Evolutionary conservation across 805 yeast species (phyloP).

Genomic region (Saccharomyces eubayanus): DNA sequence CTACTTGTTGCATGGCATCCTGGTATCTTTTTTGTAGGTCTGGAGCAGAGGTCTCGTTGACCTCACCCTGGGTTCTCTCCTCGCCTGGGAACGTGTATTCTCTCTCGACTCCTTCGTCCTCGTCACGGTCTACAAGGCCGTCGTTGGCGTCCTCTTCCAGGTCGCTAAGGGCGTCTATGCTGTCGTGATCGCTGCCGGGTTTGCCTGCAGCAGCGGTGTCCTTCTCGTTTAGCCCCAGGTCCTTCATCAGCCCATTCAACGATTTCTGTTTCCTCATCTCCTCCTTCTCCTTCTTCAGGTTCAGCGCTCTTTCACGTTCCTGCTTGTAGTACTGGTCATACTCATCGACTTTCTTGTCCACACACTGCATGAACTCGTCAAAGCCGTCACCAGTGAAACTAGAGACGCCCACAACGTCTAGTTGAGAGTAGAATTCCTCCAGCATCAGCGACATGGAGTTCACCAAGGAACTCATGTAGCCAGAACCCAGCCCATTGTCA

Average conservation of each 20-base stretch:
- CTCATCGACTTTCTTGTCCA: slow-evolving; percentile 81
- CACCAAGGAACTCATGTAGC: slow-evolving; percentile 88
- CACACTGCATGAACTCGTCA: slow-evolving; percentile 79
- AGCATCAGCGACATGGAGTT: slow-evolving; percentile 93
- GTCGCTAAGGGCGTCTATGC: slow-evolving; percentile 45
- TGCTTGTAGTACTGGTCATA: slow-evolving; percentile 73
- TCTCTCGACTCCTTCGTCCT: slow-evolving; percentile 49
- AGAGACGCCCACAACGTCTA: slow-evolving; percentile 89
- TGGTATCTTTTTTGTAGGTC: slow-evolving; percentile 62
- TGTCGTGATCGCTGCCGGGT: slow-evolving; percentile 36
- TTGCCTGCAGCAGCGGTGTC: slow-evolving; percentile 5
- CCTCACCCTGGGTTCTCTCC: slow-evolving; percentile 49
- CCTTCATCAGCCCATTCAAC: slow-evolving; percentile 70
- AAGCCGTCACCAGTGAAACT: slow-evolving; percentile 91
- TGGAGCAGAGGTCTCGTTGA: slow-evolving; percentile 37
- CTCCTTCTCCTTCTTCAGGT: slow-evolving; percentile 70
- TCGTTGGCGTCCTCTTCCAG: slow-evolving; percentile 37
- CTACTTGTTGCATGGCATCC: slow-evolving; percentile 56
- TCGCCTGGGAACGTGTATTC: slow-evolving; percentile 68
- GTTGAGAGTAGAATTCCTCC: slow-evolving; percentile 88
- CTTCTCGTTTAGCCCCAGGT: slow-evolving; percentile 54
- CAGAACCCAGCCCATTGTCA: slow-evolving; percentile 48
- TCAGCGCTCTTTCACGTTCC: slow-evolving; percentile 75
- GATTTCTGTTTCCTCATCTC: slow-evolving; percentile 63
- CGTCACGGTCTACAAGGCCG: slow-evolving; percentile 37